These are phyloP conservation scores for Chimonanthus salicifolius DNA, from an alignment of 164 flowering plant species.

Conservation along the genomic window DNA sequence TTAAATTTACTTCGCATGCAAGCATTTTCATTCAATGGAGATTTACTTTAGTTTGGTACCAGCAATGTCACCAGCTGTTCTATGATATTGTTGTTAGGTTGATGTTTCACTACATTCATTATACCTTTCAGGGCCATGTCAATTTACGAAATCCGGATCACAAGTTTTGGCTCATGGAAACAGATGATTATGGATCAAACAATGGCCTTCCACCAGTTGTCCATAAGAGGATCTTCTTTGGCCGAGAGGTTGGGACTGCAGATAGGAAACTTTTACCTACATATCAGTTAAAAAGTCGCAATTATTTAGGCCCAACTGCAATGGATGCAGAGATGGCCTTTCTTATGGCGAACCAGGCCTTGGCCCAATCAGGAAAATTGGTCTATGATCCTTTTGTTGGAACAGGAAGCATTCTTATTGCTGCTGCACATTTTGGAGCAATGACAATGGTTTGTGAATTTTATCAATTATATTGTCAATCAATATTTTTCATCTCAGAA, in stretches of 20 bases:
- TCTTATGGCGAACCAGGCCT: conserved; percentile 94
- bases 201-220: conserved; percentile 95
- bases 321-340: conserved; percentile 99
- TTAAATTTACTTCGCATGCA: too few relatives aligned
- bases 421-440: conserved; percentile 95
- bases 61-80: background rate
- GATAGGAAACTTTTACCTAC: conserved; percentile 90
- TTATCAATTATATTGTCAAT: background rate
- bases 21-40: too few relatives aligned
- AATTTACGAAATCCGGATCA: conserved; percentile 70
- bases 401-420: conserved; percentile 94
- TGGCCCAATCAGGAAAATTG: conserved; percentile 71
- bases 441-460: conserved; percentile 78
- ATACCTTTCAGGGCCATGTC: conserved; percentile 68
- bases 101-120: conserved; percentile 4
- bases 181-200: conserved; percentile 67
- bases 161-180: conserved; percentile 86
- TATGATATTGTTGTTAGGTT: too few relatives aligned
- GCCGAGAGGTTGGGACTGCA: conserved; percentile 85
- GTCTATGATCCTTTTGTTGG: conserved; percentile 98
- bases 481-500: background rate
- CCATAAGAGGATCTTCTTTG: conserved; percentile 73
- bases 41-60: background rate
- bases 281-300: conserved; percentile 87
- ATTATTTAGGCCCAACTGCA: conserved; percentile 94